phyloP scores from a whole-genome alignment of 169 alveolate genomes.

The Cryptosporidium sp. region DNA sequence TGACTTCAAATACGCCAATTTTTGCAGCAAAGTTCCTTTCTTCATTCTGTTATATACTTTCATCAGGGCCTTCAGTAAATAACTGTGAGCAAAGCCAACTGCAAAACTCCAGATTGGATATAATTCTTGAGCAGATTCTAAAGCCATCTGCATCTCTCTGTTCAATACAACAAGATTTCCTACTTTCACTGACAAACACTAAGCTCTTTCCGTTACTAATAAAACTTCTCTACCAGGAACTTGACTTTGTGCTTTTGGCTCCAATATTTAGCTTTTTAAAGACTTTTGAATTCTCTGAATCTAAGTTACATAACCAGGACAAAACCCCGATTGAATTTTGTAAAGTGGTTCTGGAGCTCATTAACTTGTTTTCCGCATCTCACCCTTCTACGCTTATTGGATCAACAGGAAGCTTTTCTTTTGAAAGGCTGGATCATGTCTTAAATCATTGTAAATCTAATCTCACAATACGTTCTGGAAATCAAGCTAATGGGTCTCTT shows the following conservation, averaged over 20 bases:
- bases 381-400: constrained; percentile 40
- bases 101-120: neutral
- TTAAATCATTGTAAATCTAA: neutral
- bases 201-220: constrained; percentile 32
- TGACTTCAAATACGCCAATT: constrained; percentile 28
- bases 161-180: constrained; percentile 58
- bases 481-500: neutral
- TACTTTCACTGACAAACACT: constrained; percentile 55
- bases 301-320: neutral
- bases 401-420: constrained; percentile 14
- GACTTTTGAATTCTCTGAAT: neutral
- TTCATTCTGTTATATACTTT: constrained; percentile 51
- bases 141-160: constrained; percentile 42
- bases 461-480: constrained; percentile 1
- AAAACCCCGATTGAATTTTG: constrained; percentile 14
- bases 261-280: constrained; percentile 42
- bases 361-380: constrained; percentile 35
- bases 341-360: constrained; percentile 33
- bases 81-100: neutral
- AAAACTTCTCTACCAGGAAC: constrained; percentile 38
- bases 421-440: neutral
- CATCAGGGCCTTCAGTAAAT: constrained; percentile 4
- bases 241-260: constrained; percentile 59
- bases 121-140: constrained; percentile 39
- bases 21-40: constrained; percentile 53